A percentile compares a stretch with the other conserved stretches of the same genome.
Conservation (phyloP, 1,139 yeast genomes). For the Candida tetrigidarum region DNA sequence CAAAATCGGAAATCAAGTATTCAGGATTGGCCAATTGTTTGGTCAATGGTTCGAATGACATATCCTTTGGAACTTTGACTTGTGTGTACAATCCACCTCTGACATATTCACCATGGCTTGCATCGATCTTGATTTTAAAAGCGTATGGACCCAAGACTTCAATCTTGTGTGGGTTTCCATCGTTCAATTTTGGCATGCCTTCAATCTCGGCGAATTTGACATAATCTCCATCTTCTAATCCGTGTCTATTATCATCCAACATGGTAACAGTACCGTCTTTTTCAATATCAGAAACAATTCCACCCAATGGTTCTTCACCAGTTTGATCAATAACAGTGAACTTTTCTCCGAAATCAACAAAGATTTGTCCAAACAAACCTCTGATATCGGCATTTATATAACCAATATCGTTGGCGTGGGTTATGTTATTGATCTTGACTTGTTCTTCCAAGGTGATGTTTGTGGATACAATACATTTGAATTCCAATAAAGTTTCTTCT, state of each 20-base stretch:
- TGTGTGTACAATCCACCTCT: slow-evolving; percentile 93
- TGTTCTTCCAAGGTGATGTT: slow-evolving; percentile 77
- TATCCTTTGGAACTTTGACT: slow-evolving; percentile 77
- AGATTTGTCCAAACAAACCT: slow-evolving; percentile 88
- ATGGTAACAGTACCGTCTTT: slow-evolving; percentile 90
- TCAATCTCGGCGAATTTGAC: slow-evolving; percentile 89
- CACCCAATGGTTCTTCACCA: slow-evolving; percentile 91
- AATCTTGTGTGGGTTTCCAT: slow-evolving; percentile 72
- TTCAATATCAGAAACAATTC: slow-evolving; percentile 89
- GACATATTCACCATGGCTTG: slow-evolving; percentile 61
- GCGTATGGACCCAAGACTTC: slow-evolving; percentile 95
- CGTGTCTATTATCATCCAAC: slow-evolving; percentile 91
- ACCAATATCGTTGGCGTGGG: slow-evolving; percentile 75
- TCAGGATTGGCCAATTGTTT: slow-evolving; percentile 80
- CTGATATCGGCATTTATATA: slow-evolving; percentile 81
- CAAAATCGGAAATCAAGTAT: slow-evolving; percentile 80
- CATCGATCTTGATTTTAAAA: slow-evolving; percentile 67
- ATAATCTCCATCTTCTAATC: slow-evolving; percentile 88
- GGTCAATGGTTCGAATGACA: slow-evolving; percentile 65
- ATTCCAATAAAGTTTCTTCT: slow-evolving; percentile 54
- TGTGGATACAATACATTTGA: slow-evolving; percentile 84
- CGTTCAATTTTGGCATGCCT: slow-evolving; percentile 70
- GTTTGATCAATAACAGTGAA: slow-evolving; percentile 83
- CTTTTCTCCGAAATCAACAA: slow-evolving; percentile 86
- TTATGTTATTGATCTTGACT: slow-evolving; percentile 70